phyloP scores from a whole-genome alignment of 768 basidiomycete species.

The Pilatotrama ljubarskyi region DNA sequence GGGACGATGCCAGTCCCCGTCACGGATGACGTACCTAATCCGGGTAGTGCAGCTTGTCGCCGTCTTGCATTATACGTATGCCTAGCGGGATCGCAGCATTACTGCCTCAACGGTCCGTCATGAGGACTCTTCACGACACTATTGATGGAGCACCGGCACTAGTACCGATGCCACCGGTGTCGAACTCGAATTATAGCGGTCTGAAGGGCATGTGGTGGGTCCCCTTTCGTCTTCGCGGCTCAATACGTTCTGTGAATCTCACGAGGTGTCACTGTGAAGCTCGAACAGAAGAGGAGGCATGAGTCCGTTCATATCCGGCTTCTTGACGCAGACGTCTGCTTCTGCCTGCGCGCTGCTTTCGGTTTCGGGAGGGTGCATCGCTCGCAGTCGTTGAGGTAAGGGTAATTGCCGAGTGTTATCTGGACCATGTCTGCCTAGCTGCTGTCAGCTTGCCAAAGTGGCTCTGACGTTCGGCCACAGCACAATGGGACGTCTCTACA shows the following conservation, averaged over 20 bases:
- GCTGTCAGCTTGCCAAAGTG: background rate
- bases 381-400: background rate
- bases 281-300: background rate
- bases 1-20: background rate
- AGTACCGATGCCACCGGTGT: background rate
- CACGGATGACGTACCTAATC: constrained; percentile 1
- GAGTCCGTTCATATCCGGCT: background rate
- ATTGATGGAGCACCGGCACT: background rate
- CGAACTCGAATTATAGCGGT: background rate
- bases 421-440: background rate
- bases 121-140: constrained; percentile 7
- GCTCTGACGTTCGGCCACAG: background rate
- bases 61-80: background rate
- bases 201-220: constrained; percentile 1
- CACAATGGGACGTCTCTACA: background rate
- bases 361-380: background rate
- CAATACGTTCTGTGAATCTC: background rate
- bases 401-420: background rate
- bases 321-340: background rate
- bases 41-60: background rate
- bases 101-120: background rate
- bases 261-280: background rate
- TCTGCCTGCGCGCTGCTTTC: background rate
- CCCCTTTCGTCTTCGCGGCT: background rate
- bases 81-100: background rate